Conservation (phyloP, 257 asterid species). For the Solanum arcanum region DNA sequence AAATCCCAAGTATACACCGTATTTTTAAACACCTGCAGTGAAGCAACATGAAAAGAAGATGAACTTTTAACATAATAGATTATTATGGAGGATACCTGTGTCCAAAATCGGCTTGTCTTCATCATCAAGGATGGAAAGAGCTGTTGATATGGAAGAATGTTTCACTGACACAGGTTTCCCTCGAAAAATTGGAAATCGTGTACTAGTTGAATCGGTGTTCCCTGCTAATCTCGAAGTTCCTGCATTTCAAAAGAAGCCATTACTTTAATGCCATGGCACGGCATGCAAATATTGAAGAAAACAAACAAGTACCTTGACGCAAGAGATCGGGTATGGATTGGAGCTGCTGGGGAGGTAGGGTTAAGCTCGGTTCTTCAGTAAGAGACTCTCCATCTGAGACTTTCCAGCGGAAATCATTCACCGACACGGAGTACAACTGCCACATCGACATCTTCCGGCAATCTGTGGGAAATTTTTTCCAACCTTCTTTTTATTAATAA, state of each 20-base stretch:
- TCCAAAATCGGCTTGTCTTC: constrained; percentile 5
- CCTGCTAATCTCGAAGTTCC: constrained; percentile 53
- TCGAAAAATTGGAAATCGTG: constrained; percentile 35
- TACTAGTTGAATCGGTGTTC: constrained; percentile 17
- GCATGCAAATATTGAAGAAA: not conserved
- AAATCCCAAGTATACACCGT: not conserved
- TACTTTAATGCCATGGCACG: not conserved
- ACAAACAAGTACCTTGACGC: constrained; percentile 46
- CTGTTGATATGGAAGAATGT: constrained; percentile 56
- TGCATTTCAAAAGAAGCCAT: not conserved
- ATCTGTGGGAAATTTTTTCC: not conserved
- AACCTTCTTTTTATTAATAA: not conserved
- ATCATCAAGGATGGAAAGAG: constrained; percentile 55
- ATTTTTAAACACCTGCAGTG: no score
- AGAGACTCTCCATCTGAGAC: constrained; percentile 17
- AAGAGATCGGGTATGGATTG: constrained; percentile 87
- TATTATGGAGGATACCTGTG: not conserved
- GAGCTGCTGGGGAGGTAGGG: constrained; percentile 32
- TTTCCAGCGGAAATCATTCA: constrained; percentile 57
- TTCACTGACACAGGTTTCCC: constrained; percentile 49
- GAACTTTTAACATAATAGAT: not conserved
- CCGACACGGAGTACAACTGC: constrained; percentile 55
- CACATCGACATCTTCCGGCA: constrained; percentile 64
- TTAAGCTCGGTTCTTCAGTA: constrained; percentile 1
- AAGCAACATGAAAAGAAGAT: not conserved